Percentiles rank a stretch among this genome's conserved stretches.
Evolutionary conservation across 805 yeast genomes (phyloP).

Genomic region (Ogataea polymorpha): DNA sequence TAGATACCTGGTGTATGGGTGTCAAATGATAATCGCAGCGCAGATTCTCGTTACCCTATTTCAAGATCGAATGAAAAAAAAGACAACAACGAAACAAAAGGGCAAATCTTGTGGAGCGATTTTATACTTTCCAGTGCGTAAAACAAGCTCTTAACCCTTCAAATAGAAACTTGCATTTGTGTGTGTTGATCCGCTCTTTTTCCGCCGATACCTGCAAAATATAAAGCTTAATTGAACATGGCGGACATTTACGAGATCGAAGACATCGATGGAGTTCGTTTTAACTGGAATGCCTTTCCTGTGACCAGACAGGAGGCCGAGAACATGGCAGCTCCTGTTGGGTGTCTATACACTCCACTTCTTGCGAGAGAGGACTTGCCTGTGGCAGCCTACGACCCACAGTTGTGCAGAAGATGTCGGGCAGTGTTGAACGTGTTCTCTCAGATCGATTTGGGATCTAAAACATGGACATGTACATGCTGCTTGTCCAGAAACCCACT

Average conservation of each 20-base stretch:
- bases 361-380: constrained; percentile 73
- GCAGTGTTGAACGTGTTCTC: constrained; percentile 86
- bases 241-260: constrained; percentile 57
- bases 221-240: constrained; percentile 15
- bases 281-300: constrained; percentile 87
- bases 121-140: constrained; percentile 1
- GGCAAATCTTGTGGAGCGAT: constrained; percentile 10
- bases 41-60: constrained; percentile 12
- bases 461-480: constrained; percentile 81
- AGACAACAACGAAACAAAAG: constrained; percentile 13
- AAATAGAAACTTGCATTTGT: constrained; percentile 6
- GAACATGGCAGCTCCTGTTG: constrained; percentile 90
- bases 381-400: constrained; percentile 82
- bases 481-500: constrained; percentile 76
- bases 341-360: constrained; percentile 93
- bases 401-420: constrained; percentile 78
- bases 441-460: constrained; percentile 70
- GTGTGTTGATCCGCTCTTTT: constrained; percentile 5
- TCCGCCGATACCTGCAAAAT: background rate
- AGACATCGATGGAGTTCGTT: constrained; percentile 63
- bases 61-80: constrained; percentile 11
- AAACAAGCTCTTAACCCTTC: constrained; percentile 1
- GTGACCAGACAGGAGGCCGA: constrained; percentile 84
- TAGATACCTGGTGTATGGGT: constrained; percentile 6
- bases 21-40: background rate